Base-by-base conservation (phyloP, 2,329 filamentous ascomycete species). In the Penicillium sp. region DNA sequence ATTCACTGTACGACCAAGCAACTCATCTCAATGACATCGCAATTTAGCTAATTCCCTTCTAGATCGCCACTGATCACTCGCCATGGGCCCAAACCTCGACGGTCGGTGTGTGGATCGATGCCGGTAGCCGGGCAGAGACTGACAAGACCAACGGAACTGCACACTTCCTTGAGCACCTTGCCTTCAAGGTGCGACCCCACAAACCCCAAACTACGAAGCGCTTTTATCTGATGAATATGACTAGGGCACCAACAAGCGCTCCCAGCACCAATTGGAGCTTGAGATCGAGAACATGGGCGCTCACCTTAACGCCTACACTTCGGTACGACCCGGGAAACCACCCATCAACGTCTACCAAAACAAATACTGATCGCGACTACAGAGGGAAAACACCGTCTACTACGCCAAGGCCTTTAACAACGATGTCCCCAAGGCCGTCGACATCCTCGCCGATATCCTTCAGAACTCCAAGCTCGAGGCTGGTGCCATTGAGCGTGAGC, bases 231-330 rank as follows among this genome's bases (percentile, higher is more conserved):
- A 68, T 54, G 29, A 51, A 25, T 41, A 50, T 57, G 23, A 62
- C 10, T 58, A 78, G 92, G 94, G 94, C 70, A 99, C 94, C 68
- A 84, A 89, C 79, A 96, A 90, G 83, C 87, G 94, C 79, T 92
- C 90, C 65, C 94, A 99, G 81, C 90, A 95, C 77, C 94, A 99
- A 82, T 84, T 99, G 76, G 94, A 99, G 83, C 88, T 99, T 65
- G 94, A 99, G 84, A 97, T 99, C 75, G 94, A 99, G 85, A 99
- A 99, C 83, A 97, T 99, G 91, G 94, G 94, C 77, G 94, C 91
- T 65, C 94, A 99, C 82, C 85, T 99, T 71, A 99, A 99, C 81
- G 94, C 94, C 77, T 99, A 99, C 84, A 99, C 94, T 72, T 97
- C 93, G 83, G 92, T 97, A 87, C 73, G 89, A 69, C 55, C 38